phyloP scores from a whole-genome alignment of 768 basidiomycete genomes.

The Mycena vitilis region DNA sequence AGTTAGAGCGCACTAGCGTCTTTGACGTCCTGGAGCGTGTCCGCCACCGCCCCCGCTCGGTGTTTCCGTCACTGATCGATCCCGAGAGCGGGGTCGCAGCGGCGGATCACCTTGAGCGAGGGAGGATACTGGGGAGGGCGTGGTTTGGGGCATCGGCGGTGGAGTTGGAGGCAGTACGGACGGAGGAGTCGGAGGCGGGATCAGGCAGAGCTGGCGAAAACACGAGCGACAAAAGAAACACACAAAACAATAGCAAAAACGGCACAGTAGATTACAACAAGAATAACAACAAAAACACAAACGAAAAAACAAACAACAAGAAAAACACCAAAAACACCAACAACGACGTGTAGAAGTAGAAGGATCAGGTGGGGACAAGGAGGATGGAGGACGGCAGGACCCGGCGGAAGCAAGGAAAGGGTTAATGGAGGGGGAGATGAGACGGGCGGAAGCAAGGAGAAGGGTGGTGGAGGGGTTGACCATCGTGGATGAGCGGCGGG shows the following conservation, averaged over 20 bases:
- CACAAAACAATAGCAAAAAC: no score
- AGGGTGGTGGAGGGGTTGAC: background rate
- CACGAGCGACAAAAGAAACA: background rate
- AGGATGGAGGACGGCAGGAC: no score
- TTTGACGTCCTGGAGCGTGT: background rate
- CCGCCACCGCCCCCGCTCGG: background rate
- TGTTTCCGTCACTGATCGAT: constrained; percentile 1
- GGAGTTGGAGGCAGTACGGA: no score
- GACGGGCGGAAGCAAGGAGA: background rate
- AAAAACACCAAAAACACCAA: background rate
- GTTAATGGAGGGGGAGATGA: background rate
- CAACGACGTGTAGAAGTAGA: background rate
- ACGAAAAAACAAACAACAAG: background rate
- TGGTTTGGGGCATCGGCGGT: constrained; percentile 6
- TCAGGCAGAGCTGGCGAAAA: background rate
- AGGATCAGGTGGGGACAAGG: background rate
- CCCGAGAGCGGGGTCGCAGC: background rate
- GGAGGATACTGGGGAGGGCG: background rate
- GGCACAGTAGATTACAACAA: no score
- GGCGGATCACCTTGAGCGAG: background rate
- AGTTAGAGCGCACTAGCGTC: background rate
- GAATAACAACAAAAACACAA: background rate
- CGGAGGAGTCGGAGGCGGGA: background rate
- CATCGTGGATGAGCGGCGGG: background rate
- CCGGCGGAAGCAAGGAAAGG: background rate